Conservation (phyloP, 805 yeast species). For the Barnettozyma wickerhamii region DNA sequence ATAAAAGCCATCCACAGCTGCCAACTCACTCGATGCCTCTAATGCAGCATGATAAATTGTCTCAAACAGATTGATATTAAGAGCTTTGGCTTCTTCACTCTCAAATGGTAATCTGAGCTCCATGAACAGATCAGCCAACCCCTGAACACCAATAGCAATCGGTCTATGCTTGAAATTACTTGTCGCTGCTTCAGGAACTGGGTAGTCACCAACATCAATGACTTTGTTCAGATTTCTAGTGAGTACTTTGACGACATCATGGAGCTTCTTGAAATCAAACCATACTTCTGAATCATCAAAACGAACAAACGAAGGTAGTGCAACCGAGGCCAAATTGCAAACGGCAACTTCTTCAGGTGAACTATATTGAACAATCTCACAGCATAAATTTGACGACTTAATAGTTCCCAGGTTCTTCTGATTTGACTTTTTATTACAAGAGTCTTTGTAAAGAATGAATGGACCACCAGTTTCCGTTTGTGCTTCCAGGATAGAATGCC, state of each 20-base stretch:
- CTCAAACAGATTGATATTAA: conserved; percentile 84
- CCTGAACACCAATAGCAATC: conserved; percentile 93
- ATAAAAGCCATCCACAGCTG: conserved; percentile 65
- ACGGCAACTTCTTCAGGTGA: conserved; percentile 91
- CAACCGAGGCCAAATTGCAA: conserved; percentile 89
- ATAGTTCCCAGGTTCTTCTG: conserved; percentile 91
- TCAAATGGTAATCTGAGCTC: conserved; percentile 79
- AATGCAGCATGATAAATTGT: conserved; percentile 92
- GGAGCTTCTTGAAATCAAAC: conserved; percentile 73
- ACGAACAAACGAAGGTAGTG: conserved; percentile 75
- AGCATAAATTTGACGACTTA: conserved; percentile 90
- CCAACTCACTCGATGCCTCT: conserved; percentile 81
- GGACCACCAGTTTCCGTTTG: conserved; percentile 98
- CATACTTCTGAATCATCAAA: conserved; percentile 34
- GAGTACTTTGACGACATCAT: conserved; percentile 69
- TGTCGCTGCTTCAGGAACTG: conserved; percentile 63
- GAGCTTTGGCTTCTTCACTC: conserved; percentile 62
- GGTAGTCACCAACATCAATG: conserved; percentile 81
- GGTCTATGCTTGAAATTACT: conserved; percentile 87
- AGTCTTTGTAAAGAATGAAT: conserved; percentile 89
- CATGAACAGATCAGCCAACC: conserved; percentile 86
- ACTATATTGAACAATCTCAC: conserved; percentile 92
- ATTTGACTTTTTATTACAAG: conserved; percentile 83
- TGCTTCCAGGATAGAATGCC: conserved; percentile 86
- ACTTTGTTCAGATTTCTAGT: conserved; percentile 73